A percentile compares a stretch with the other conserved stretches of the same genome.
Conservation (phyloP, 805 yeast genomes). For the Ogataea pilisensis region DNA sequence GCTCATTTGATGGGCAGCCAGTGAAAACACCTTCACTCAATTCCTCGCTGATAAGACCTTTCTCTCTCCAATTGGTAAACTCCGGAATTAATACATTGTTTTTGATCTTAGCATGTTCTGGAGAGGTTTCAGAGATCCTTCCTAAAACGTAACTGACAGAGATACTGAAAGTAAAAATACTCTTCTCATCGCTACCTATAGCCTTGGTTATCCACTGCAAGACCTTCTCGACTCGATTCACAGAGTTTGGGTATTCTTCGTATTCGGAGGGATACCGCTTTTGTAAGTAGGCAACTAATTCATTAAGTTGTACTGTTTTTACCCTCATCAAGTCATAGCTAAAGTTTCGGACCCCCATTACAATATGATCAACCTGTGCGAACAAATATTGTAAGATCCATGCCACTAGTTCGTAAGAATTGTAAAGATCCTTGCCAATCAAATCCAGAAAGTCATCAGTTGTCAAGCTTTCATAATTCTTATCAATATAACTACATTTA, state of each 20-base stretch:
- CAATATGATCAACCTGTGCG: constrained; percentile 1
- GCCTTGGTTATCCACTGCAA: not conserved
- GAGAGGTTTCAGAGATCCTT: not conserved
- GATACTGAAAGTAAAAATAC: no score
- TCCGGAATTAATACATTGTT: constrained; percentile 4
- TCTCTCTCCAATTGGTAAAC: constrained; percentile 9
- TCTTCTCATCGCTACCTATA: constrained; percentile 1
- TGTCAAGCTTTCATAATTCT: not conserved
- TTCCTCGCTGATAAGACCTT: constrained; percentile 2
- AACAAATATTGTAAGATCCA: constrained; percentile 10
- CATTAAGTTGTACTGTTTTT: not conserved
- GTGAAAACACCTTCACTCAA: constrained; percentile 25
- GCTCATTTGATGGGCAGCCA: not conserved
- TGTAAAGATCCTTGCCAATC: not conserved
- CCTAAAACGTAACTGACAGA: not conserved
- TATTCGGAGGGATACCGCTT: not conserved
- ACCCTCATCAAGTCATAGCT: not conserved
- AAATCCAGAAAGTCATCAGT: not conserved
- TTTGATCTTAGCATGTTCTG: not conserved
- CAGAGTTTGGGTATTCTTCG: constrained; percentile 1
- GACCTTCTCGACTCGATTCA: not conserved
- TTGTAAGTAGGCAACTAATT: constrained; percentile 3
- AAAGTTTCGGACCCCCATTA: constrained; percentile 7
- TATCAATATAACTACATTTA: no score
- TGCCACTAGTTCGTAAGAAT: not conserved